Percentiles rank a stretch among this genome's conserved stretches.
Conservation (phyloP, 768 basidiomycete genomes). For the Rubroboletus pulcherrimus region DNA sequence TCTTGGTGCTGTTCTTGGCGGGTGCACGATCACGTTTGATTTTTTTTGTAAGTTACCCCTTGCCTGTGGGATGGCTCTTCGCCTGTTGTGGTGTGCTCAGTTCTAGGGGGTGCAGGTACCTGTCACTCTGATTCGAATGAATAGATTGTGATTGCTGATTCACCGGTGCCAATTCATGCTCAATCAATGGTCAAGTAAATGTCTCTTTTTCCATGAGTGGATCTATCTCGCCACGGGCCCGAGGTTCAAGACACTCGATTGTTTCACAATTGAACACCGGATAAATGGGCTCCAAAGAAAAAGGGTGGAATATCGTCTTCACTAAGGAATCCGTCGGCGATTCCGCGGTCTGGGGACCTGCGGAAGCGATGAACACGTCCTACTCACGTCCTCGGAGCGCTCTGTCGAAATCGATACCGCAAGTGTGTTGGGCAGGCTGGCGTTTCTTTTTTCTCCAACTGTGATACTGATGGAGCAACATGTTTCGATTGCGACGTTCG, state of each 20-base stretch:
- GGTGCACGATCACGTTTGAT: background rate
- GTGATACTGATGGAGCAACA: background rate
- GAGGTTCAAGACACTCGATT: background rate
- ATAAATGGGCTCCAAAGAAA: background rate
- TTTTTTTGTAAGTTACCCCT: background rate
- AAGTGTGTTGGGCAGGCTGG: background rate
- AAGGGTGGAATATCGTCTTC: background rate
- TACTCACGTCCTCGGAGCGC: background rate
- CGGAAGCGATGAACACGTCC: background rate
- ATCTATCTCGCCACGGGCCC: background rate
- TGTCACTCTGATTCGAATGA: background rate
- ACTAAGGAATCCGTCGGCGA: too few species aligned
- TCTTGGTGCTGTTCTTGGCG: slow-evolving; percentile 1
- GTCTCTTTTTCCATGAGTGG: background rate
- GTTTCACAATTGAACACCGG: background rate
- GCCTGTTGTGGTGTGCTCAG: background rate
- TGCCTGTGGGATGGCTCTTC: background rate
- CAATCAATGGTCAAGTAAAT: background rate
- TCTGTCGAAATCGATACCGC: background rate
- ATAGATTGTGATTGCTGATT: background rate
- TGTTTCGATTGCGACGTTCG: background rate
- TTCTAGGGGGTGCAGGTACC: background rate
- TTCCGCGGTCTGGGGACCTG: background rate
- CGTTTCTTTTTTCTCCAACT: background rate
- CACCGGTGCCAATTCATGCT: background rate